A percentile compares a stretch with the other conserved stretches of the same genome.
These are phyloP conservation scores for Apiosordaria backusii DNA, from an alignment of 495 filamentous ascomycete species.

Conservation along the genomic window DNA sequence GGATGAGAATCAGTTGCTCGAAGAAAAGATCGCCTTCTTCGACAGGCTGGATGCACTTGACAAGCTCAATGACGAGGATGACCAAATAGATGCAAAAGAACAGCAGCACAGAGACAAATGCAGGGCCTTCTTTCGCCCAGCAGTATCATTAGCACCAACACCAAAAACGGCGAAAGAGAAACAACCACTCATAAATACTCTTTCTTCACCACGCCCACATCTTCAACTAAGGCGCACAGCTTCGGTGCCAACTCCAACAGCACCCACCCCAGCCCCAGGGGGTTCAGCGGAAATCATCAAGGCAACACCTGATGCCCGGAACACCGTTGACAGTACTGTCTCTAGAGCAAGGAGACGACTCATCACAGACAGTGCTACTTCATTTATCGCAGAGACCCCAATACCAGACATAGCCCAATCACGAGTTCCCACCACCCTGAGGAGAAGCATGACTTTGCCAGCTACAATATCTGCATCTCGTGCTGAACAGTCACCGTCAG, in stretches of 20 bases:
- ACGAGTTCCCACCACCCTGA: conserved; percentile 11
- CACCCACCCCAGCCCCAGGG: neutral
- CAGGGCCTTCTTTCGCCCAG: conserved; percentile 24
- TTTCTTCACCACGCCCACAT: neutral
- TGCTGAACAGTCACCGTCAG: conserved; percentile 24
- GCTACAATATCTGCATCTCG: conserved; percentile 2
- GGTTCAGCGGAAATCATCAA: conserved; percentile 15
- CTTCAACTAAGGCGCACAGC: conserved; percentile 12
- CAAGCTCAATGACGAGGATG: conserved; percentile 20
- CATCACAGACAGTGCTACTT: conserved; percentile 5
- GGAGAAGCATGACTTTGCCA: conserved; percentile 27
- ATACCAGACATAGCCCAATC: conserved; percentile 17
- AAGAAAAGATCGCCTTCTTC: conserved; percentile 32
- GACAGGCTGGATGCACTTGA: conserved; percentile 26
- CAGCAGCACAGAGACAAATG: conserved; percentile 20
- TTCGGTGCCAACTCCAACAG: conserved; percentile 20
- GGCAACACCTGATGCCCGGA: conserved; percentile 20
- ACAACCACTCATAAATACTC: neutral
- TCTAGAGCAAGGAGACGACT: neutral
- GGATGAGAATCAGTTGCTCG: conserved; percentile 12
- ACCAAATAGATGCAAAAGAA: conserved; percentile 24
- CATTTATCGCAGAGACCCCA: conserved; percentile 28
- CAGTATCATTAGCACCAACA: neutral
- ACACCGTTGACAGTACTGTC: neutral
- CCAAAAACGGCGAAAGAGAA: neutral